phyloP scores from a whole-genome alignment of 1,284 basidiomycete genomes.

The Clitocybe nebularis region DNA sequence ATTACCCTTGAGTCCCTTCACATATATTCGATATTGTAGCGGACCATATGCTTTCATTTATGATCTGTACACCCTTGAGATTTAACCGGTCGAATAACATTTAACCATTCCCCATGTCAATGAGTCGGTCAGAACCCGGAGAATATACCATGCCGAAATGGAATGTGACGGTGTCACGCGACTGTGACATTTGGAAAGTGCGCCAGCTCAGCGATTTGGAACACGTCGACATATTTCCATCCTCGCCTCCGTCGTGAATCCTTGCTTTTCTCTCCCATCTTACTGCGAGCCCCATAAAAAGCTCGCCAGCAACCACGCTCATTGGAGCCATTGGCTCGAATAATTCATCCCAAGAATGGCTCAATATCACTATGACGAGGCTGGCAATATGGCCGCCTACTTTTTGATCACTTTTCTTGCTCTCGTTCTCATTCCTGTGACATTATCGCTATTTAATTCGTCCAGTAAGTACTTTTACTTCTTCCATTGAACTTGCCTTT shows the following conservation, averaged over 20 bases:
- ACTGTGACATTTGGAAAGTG: not conserved
- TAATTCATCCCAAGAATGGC: constrained; percentile 46
- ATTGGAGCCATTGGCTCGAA: constrained; percentile 3
- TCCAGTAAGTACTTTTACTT: constrained; percentile 31
- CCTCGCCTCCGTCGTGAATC: not conserved
- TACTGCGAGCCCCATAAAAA: not conserved
- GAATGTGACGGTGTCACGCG: not conserved
- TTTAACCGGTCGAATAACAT: too few relatives aligned
- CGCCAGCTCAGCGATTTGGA: constrained; percentile 2
- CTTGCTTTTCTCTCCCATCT: not conserved
- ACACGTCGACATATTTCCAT: not conserved
- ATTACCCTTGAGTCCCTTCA: too few relatives aligned
- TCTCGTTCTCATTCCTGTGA: constrained; percentile 74
- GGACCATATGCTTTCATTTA: too few relatives aligned
- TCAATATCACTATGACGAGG: constrained; percentile 85
- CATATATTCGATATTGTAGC: too few relatives aligned
- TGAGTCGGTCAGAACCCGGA: too few relatives aligned
- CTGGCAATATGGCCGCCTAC: constrained; percentile 85
- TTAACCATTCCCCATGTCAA: too few relatives aligned
- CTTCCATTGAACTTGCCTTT: constrained; percentile 1
- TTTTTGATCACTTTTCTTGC: constrained; percentile 86
- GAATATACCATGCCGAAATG: too few relatives aligned
- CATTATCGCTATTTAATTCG: constrained; percentile 45
- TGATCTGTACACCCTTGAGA: too few relatives aligned
- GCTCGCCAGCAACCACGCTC: not conserved